Conservation (phyloP, 1,139 yeast genomes). For the Saccharomycopsis hybrid region DNA sequence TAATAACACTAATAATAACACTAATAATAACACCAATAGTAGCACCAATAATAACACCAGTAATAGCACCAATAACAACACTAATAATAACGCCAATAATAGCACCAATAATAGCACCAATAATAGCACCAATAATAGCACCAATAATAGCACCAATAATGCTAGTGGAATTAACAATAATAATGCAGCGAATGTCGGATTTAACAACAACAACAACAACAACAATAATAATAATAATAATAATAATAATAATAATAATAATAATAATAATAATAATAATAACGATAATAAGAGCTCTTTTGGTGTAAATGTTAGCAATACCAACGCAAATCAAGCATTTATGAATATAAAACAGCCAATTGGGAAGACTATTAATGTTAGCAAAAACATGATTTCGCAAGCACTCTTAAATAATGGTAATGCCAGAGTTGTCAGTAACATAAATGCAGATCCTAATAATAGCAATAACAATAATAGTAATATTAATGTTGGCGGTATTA, state of each 20-base stretch:
- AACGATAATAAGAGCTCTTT: not conserved
- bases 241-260: slow-evolving; percentile 7
- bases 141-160: not conserved
- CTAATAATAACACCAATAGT: slow-evolving; percentile 14
- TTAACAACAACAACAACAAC: not conserved
- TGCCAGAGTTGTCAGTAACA: not conserved
- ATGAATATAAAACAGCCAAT: slow-evolving; percentile 11
- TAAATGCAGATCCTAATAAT: not conserved
- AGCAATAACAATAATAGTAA: not conserved
- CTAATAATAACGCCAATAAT: not conserved
- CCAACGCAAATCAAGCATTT: not conserved
- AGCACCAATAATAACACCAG: slow-evolving; percentile 19
- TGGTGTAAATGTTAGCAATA: not conserved
- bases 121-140: not conserved
- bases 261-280: not conserved
- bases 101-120: not conserved
- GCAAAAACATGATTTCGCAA: slow-evolving; percentile 17
- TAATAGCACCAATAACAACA: not conserved
- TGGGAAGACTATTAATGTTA: slow-evolving; percentile 15
- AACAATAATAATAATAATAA: slow-evolving; percentile 22
- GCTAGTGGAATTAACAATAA: slow-evolving; percentile 22
- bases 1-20: not conserved
- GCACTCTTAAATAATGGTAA: slow-evolving; percentile 3
- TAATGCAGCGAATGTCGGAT: slow-evolving; percentile 5
- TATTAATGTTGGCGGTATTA: not conserved